Evolutionary conservation across 2,329 filamentous ascomycete species (phyloP).

Genomic region (Camptophora hylomeconis): DNA sequence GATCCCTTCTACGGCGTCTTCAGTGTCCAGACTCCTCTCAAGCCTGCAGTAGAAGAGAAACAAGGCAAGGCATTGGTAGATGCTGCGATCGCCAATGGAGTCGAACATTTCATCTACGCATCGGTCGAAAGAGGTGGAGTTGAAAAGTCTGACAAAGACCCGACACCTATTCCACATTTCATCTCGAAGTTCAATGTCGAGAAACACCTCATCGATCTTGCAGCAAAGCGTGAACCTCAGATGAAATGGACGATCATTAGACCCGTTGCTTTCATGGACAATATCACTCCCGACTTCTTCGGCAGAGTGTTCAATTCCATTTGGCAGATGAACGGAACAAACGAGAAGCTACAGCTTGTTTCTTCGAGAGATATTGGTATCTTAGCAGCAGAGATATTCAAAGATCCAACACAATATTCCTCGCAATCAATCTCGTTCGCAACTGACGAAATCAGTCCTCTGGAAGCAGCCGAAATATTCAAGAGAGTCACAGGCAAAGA

Average conservation of each 20-base stretch:
- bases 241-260: slow-evolving; percentile 18
- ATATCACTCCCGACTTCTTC: slow-evolving; percentile 14
- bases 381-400: slow-evolving; percentile 34
- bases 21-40: slow-evolving; percentile 12
- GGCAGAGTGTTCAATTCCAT: slow-evolving; percentile 13
- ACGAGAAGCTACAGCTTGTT: slow-evolving; percentile 29
- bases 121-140: slow-evolving; percentile 25
- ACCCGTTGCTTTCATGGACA: slow-evolving; percentile 19
- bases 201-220: slow-evolving; percentile 21
- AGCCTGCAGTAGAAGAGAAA: slow-evolving; percentile 18
- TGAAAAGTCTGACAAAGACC: slow-evolving; percentile 18
- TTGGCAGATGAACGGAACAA: slow-evolving; percentile 21
- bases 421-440: slow-evolving; percentile 30
- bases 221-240: slow-evolving; percentile 14
- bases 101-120: slow-evolving; percentile 27
- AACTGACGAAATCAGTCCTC: slow-evolving; percentile 32
- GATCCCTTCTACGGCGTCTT: slow-evolving; percentile 15
- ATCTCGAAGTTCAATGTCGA: slow-evolving; percentile 19
- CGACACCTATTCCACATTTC: slow-evolving; percentile 19
- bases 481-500: slow-evolving; percentile 17
- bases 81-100: slow-evolving; percentile 19
- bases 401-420: slow-evolving; percentile 27
- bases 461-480: slow-evolving; percentile 22
- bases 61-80: slow-evolving; percentile 27
- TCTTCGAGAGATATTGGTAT: slow-evolving; percentile 32